Base-by-base conservation (phyloP, 441 rosid genomes). In the Pelargonium citronellum region DNA sequence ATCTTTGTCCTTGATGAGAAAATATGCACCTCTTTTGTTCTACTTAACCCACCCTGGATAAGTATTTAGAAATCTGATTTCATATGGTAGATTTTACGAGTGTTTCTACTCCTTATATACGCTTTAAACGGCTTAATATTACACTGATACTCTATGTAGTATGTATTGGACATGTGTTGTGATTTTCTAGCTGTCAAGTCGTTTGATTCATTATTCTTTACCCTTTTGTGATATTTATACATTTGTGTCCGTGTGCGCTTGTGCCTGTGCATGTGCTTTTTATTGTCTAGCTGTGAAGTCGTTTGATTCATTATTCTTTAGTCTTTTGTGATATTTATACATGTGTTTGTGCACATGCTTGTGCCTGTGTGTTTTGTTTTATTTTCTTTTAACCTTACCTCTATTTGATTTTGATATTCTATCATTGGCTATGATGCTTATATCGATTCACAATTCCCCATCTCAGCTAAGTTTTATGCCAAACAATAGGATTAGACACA, bases 91-190 rank as follows among this genome's bases (percentile, higher is more conserved):
- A 58, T 58, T 20, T 58, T 13, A 12, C 4, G 13, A 58, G 64
- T 58, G 13, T 22, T 58, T 58, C 64, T 58, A 20, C 24, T 58
- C n/a, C 64, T 58, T 58, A 58, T 58, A 24, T 19, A 7, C 20
- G 64, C 64, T 20, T 11, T 58, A 58, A 19, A 58, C 64, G 9
- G 9, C 64, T 19, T 19, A 58, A 20, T 58, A 58, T 58, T 58
- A 10, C 24, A 19, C 64, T 58, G 34, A 20, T 19, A 8, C 17
- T 58, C 13, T 58, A 20, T 53, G 20, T 53, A 53, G n/a, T n/a
- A n/a, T n/a, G n/a, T n/a, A n/a, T 53, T 7, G n/a, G 17, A 9
- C 17, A 19, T 53, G 60, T 15, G 20, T 16, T 53, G 41, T 37
- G 60, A 15, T 15, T 53, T 53, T 53, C 60, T 15, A 15, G 60